phyloP scores from a whole-genome alignment of 73 alveolate genomes.

The Paramecium sonneborni region DNA sequence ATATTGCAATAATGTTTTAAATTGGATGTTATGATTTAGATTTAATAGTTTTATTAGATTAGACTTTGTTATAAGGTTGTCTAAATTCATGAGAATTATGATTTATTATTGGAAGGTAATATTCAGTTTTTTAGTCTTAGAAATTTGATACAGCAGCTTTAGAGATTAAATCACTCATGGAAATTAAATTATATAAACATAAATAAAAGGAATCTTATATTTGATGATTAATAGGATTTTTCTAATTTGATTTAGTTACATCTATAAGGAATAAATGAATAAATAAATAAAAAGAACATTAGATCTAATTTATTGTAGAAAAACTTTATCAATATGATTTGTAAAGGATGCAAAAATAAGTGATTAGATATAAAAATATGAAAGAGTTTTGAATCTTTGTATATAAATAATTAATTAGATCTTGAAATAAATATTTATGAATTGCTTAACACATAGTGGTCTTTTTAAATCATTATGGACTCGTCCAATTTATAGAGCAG shows the following conservation, averaged over 20 bases:
- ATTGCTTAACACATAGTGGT: neutral
- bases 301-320: no score
- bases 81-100: neutral
- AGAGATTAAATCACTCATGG: neutral
- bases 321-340: neutral
- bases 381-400: neutral
- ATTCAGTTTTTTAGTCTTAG: neutral
- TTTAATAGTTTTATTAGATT: neutral
- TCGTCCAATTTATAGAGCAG: conserved; percentile 12
- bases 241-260: neutral
- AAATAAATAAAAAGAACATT: neutral
- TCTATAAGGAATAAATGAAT: neutral
- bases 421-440: conserved; percentile 28
- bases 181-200: neutral
- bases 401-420: neutral
- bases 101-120: neutral
- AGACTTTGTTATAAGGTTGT: neutral
- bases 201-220: neutral
- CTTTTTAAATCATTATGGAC: conserved; percentile 28
- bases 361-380: neutral
- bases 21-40: neutral
- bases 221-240: neutral
- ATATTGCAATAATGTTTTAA: neutral
- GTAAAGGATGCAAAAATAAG: neutral
- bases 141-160: neutral